Conservation (phyloP, 108 stramenopile species). For the Skeletonema grethae region DNA sequence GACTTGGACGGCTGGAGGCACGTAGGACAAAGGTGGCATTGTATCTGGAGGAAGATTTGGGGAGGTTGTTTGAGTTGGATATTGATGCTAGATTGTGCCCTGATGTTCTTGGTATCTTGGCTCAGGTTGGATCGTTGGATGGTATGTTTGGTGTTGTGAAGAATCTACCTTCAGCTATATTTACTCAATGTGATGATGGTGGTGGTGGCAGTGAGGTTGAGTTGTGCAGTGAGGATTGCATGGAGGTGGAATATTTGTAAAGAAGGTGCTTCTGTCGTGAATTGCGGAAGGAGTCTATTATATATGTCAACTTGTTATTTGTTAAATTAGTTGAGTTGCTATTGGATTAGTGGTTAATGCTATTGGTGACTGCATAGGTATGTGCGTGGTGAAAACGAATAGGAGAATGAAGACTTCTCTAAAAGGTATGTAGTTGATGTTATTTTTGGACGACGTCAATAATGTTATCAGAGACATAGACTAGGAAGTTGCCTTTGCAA, state of each 20-base stretch:
- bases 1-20: conserved; percentile 29
- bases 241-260: conserved; percentile 3
- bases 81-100: conserved; percentile 4
- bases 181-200: not conserved
- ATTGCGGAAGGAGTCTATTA: not conserved
- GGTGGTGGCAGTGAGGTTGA: not conserved
- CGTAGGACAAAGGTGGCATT: conserved; percentile 34
- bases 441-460: too few relatives aligned
- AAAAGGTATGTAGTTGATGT: too few relatives aligned
- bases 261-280: not conserved
- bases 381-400: too few relatives aligned
- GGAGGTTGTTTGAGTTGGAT: conserved; percentile 15
- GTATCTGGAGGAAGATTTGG: conserved; percentile 22
- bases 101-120: not conserved
- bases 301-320: not conserved
- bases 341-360: too few relatives aligned
- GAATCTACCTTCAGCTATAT: not conserved
- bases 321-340: not conserved
- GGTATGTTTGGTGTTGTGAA: not conserved
- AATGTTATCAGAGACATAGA: not conserved
- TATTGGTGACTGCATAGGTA: too few relatives aligned
- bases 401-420: too few relatives aligned
- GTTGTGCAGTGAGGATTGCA: not conserved
- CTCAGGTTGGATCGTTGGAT: not conserved
- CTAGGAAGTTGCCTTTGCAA: not conserved